Base-by-base conservation (phyloP, 441 rosid species). In the Raphanus hybrid region DNA sequence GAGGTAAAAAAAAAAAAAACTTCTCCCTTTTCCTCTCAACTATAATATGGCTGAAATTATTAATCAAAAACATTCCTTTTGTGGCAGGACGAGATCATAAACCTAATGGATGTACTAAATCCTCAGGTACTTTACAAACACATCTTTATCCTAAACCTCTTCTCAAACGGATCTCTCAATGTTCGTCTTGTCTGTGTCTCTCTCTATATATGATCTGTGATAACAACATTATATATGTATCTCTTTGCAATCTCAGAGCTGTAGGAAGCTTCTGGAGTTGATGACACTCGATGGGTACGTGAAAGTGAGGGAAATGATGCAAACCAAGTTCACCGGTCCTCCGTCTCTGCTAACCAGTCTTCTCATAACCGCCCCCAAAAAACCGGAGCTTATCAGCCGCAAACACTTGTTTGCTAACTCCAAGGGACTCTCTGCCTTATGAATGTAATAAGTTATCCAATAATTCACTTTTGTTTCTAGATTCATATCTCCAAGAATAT, bases 341-440 rank as follows among this genome's bases (percentile, higher is more conserved):
- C 97, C 96, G 64, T 61, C 85, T 60, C 81, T 91, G 45, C 61
- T 96, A 20, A 63, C 69, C 72, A 64, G 87, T 57, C 87, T 93
- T 55, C 64, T 86, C 4, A 76, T 86, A 52, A 74, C 78, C 78
- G 82, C 83, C 77, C 80, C 72, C 74, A 78, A 74, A 71, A 85
- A 85, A 71, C 73, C 93, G 6, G 81, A 85, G 72, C 82, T 85
- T 15, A 82, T 82, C 59, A 87, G 84, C 82, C 84, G 89, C 2
- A 79, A 82, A 57, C 99, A 96, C 86, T 86, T 83, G 71, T 96
- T 96, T 60, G 96, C 94, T 41, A 91, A 86, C 84, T 91, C 96
- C 50, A 81, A 29, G 70, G 81, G 84, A 71, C 74, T 80, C 41
- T 50, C 0, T 20, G 74, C 76, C 65, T 66, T 80, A 59, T 79